Evolutionary conservation across 169 alveolate species (phyloP).

Genomic region (Eimeria sp.): DNA sequence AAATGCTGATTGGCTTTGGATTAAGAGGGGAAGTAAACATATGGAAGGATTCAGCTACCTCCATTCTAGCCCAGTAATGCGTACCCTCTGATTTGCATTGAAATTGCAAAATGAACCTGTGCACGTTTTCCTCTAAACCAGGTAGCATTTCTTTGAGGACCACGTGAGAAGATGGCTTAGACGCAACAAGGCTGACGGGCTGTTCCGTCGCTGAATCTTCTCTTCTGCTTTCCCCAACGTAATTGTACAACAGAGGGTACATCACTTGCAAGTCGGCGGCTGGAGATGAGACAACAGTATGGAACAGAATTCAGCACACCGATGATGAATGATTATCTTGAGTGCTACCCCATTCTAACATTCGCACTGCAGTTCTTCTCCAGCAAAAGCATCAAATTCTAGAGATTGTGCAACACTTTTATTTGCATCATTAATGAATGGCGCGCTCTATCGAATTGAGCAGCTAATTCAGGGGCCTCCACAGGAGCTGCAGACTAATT

Average conservation of each 20-base stretch:
- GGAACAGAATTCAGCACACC: neutral
- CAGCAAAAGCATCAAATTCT: neutral
- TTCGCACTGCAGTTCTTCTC: neutral
- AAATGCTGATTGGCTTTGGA: neutral
- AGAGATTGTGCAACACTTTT: neutral
- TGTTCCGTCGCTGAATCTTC: conserved; percentile 16
- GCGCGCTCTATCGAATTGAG: neutral
- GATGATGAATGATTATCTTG: neutral
- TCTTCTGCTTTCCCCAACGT: conserved; percentile 14
- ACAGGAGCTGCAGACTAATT: neutral
- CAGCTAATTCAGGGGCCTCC: neutral
- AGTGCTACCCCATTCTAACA: neutral
- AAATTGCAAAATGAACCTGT: conserved; percentile 42
- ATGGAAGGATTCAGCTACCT: neutral
- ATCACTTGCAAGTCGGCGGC: conserved; percentile 72
- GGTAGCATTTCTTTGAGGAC: conserved; percentile 37
- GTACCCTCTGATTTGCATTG: conserved; percentile 75
- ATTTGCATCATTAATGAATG: neutral
- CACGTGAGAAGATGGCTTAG: conserved; percentile 59
- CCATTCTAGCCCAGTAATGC: neutral
- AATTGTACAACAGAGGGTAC: conserved; percentile 65
- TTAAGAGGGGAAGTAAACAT: neutral
- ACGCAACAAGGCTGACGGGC: conserved; percentile 53
- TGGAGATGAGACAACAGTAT: neutral
- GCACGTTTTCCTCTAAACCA: conserved; percentile 71